A percentile compares a stretch with the other conserved stretches of the same genome.
Evolutionary conservation across 257 asterid genomes (phyloP).

Genomic region (Scutellaria barbata): DNA sequence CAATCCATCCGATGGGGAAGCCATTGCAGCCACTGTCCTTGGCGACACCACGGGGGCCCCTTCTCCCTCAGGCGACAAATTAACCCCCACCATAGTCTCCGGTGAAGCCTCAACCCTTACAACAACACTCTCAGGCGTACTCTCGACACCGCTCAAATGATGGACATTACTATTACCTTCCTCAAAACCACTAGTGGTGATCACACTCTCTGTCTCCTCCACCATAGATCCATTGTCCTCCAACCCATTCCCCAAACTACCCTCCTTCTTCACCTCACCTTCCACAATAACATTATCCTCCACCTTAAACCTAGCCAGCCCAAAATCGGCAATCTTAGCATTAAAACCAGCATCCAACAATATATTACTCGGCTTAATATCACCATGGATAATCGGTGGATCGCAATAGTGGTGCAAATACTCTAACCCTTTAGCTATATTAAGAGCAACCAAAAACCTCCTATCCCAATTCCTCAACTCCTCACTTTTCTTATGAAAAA

Average conservation of each 20-base stretch:
- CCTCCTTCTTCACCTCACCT: conserved; percentile 66
- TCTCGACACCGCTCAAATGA: conserved; percentile 50
- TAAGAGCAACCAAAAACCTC: conserved; percentile 67
- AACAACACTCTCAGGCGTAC: conserved; percentile 78
- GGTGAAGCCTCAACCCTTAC: conserved; percentile 69
- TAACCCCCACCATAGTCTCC: conserved; percentile 53
- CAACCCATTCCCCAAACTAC: conserved; percentile 43
- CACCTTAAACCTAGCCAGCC: conserved; percentile 79
- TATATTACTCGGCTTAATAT: conserved; percentile 90
- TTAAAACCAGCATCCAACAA: conserved; percentile 62
- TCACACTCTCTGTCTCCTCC: conserved; percentile 91
- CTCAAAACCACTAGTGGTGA: conserved; percentile 64
- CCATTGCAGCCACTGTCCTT: conserved; percentile 71
- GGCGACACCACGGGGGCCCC: conserved; percentile 65
- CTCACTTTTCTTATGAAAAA: conserved; percentile 73
- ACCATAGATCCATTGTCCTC: conserved; percentile 75
- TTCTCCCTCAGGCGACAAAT: conserved; percentile 61
- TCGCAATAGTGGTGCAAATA: conserved; percentile 88
- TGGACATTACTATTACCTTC: conserved; percentile 42
- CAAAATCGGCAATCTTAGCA: conserved; percentile 95
- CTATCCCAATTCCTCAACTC: conserved; percentile 76
- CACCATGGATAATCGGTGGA: conserved; percentile 90
- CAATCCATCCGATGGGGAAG: conserved; percentile 65
- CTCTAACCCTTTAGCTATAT: conserved; percentile 89
- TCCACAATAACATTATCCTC: conserved; percentile 61